Conservation (phyloP, 2,329 filamentous ascomycete species). For the Thielaviopsis euricoi region DNA sequence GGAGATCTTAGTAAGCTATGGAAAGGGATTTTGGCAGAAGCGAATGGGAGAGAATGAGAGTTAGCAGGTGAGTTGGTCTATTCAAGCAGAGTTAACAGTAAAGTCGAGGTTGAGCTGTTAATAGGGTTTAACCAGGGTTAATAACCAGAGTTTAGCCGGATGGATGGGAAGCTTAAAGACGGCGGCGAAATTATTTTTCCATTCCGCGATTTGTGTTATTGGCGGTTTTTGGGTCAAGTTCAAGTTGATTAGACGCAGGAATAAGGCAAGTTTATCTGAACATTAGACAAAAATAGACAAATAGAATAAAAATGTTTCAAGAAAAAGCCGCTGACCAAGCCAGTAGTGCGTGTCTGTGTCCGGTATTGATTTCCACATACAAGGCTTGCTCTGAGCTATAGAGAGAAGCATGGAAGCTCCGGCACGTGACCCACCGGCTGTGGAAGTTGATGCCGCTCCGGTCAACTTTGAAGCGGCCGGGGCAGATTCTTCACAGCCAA, state of each 20-base stretch:
- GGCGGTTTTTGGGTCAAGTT: no score
- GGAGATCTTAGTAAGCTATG: conserved; percentile 50
- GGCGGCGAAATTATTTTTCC: conserved; percentile 5
- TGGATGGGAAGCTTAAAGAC: neutral
- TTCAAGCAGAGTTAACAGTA: no score
- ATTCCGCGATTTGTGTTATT: neutral
- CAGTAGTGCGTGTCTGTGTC: no score
- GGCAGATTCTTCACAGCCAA: neutral
- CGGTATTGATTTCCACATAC: no score
- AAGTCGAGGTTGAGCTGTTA: neutral
- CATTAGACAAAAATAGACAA: neutral
- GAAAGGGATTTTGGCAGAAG: conserved; percentile 45
- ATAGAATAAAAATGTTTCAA: no score
- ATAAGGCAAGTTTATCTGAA: neutral
- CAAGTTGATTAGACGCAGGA: neutral
- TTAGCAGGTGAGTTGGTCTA: no score
- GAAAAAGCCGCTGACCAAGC: no score
- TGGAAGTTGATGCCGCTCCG: no score
- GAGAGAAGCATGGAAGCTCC: neutral
- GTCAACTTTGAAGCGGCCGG: neutral
- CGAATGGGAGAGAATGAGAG: neutral
- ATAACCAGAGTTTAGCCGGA: neutral
- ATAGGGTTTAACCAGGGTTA: neutral
- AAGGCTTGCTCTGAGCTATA: no score
- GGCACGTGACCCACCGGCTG: neutral